Conservation (phyloP, 2,329 filamentous ascomycete genomes). For the Sporothrix brasiliensis region DNA sequence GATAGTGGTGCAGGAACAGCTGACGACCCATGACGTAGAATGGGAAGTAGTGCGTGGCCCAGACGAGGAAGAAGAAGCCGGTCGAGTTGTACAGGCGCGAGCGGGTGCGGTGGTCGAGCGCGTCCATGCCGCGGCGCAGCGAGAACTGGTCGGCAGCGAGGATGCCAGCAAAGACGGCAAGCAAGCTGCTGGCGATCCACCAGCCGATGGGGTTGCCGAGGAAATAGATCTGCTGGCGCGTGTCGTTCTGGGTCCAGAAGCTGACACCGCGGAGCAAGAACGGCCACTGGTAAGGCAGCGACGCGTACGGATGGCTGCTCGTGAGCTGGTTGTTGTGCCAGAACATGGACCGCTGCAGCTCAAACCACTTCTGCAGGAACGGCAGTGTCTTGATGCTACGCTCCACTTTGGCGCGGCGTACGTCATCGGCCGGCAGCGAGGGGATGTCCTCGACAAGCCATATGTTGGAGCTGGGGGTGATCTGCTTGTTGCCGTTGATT, state of each 20-base stretch:
- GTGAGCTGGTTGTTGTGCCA: conserved; percentile 98
- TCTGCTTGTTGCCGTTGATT: conserved; percentile 98
- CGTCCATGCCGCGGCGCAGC: conserved; percentile 87
- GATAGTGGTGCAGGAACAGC: conserved; percentile 96
- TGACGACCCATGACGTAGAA: conserved; percentile 99
- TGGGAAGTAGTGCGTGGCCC: conserved; percentile 95
- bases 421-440: conserved; percentile 71
- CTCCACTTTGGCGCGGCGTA: conserved; percentile 73
- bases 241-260: conserved; percentile 98
- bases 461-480: conserved; percentile 84
- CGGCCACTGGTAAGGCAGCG: conserved; percentile 94
- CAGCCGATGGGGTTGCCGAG: conserved; percentile 94
- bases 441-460: conserved; percentile 93
- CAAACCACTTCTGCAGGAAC: conserved; percentile 93
- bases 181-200: conserved; percentile 91
- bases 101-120: conserved; percentile 88
- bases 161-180: conserved; percentile 92
- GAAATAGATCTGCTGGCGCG: conserved; percentile 97
- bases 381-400: conserved; percentile 80
- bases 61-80: conserved; percentile 97
- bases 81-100: conserved; percentile 97
- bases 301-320: conserved; percentile 94
- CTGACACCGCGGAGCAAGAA: conserved; percentile 96
- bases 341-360: conserved; percentile 98
- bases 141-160: conserved; percentile 91